phyloP scores from a whole-genome alignment of 352 stramenopile genomes.

The Phytopythium boreale region DNA sequence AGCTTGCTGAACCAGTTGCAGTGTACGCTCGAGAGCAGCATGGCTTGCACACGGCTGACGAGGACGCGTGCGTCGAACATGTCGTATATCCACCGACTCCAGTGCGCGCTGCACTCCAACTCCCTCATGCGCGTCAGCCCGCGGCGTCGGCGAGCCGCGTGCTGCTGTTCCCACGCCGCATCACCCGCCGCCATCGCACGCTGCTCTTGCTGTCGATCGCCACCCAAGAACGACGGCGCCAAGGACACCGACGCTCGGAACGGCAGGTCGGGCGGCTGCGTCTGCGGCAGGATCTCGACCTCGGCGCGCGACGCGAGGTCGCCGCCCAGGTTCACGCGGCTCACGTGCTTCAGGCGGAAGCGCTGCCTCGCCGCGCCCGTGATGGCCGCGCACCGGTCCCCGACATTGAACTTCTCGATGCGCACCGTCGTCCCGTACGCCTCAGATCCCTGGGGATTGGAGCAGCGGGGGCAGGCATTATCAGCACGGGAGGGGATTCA shows the following conservation, averaged over 20 bases:
- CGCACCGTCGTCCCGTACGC: conserved; percentile 68
- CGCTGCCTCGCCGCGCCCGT: conserved; percentile 67
- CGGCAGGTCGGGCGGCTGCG: conserved; percentile 34
- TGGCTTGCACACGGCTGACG: conserved; percentile 61
- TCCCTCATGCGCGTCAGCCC: conserved; percentile 14
- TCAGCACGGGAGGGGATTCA: neutral
- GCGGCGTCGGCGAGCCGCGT: neutral
- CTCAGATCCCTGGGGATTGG: conserved; percentile 22
- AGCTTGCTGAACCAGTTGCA: conserved; percentile 66
- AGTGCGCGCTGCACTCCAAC: conserved; percentile 48
- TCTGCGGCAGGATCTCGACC: conserved; percentile 66
- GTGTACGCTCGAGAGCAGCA: conserved; percentile 67
- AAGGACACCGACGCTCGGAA: conserved; percentile 12
- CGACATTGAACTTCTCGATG: conserved; percentile 59
- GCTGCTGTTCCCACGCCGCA: conserved; percentile 5
- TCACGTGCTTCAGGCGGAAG: conserved; percentile 41
- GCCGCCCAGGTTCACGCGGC: conserved; percentile 12
- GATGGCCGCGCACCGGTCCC: conserved; percentile 35
- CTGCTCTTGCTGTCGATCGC: neutral
- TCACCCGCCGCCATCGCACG: neutral
- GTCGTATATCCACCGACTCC: conserved; percentile 35
- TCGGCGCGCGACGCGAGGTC: conserved; percentile 21
- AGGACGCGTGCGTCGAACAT: conserved; percentile 60
- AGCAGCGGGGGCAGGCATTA: neutral
- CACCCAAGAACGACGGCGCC: neutral